Evolutionary conservation across 1,284 basidiomycete genomes (phyloP).

Genomic region (Cystobasidium slooffiae): DNA sequence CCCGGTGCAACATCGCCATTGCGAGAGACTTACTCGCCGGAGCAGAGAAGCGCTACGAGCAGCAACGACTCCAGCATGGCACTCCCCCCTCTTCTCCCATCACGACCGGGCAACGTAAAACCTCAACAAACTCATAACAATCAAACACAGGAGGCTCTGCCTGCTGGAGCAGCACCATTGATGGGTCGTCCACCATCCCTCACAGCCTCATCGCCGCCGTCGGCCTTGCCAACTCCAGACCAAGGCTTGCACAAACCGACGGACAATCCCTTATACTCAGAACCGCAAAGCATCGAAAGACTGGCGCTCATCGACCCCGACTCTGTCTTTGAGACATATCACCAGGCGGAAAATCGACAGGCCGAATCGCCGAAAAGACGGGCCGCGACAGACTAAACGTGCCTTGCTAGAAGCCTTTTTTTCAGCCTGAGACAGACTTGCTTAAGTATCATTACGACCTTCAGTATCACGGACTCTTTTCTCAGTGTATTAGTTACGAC

Average conservation of each 20-base stretch:
- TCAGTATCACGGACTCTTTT: too few species aligned
- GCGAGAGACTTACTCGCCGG: conserved; percentile 13
- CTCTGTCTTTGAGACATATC: conserved; percentile 31
- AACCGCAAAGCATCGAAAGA: conserved; percentile 11
- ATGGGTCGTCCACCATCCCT: conserved; percentile 26
- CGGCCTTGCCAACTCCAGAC: conserved; percentile 22
- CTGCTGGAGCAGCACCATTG: conserved; percentile 36
- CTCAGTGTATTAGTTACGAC: too few species aligned
- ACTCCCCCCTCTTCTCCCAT: conserved; percentile 20
- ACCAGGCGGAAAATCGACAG: conserved; percentile 4
- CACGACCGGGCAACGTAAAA: background rate
- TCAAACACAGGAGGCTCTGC: background rate
- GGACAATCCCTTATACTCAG: conserved; percentile 14
- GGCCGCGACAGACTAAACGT: conserved; percentile 16
- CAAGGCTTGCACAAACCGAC: background rate
- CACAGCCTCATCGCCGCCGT: conserved; percentile 25
- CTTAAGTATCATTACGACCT: too few species aligned
- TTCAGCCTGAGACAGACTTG: too few species aligned
- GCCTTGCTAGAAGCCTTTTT: too few species aligned
- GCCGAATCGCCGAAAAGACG: background rate
- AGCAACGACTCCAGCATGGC: conserved; percentile 11
- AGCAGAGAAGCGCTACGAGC: conserved; percentile 14
- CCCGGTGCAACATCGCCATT: conserved; percentile 10
- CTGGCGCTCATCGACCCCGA: conserved; percentile 27
- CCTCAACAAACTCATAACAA: background rate